Evolutionary conservation across 352 stramenopile genomes (phyloP), one percentile per base, ranked within the genome.

Genomic region (Plasmopara muralis): DNA sequence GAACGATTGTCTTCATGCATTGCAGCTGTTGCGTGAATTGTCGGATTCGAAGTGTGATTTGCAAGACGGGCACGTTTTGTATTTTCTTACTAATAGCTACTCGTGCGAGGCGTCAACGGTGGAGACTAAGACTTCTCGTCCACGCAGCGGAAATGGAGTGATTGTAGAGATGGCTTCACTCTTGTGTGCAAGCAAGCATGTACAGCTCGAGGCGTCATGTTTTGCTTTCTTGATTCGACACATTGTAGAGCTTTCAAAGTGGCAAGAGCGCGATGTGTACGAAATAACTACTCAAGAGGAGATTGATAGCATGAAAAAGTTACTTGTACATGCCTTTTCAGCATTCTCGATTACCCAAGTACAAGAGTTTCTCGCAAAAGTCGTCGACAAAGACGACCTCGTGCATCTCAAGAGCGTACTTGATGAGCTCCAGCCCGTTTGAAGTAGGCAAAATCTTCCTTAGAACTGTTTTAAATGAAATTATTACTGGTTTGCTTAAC

Each of bases 61-160:
- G 0, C 68, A 62, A 5, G 75, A 89, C 46, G 64, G 84, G 2
- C 71, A 87, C 12, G 46, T 83, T 3, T 59, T 86, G 49, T 69
- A 83, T 44, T 85, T 89, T 52, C 65, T 89, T 6, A 64, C 77
- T 5, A 84, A 72, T 42, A 67, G 64, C 45, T 72, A 66, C 33
- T 62, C 57, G 25, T 69, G 43, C 34, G 40, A 57, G 12, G 44
- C 46, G 18, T 61, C 62, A 4, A 45, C 35, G 8, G 8, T 37
- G 9, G 60, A 57, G 43, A 50, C 40, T 2, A 48, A 66, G 38
- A 53, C 46, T 7, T 60, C 55, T 57, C 64, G 64, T 9, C 60
- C 64, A 35, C 47, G 51, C 13, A 72, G 64, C 44, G 52, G 37
- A 2, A 47, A 60, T 60, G 47, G 51, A 14, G 42, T 59, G 38